Evolutionary conservation across 2,329 filamentous ascomycete genomes (phyloP).

Genomic region (Fusarium sambucinum): DNA sequence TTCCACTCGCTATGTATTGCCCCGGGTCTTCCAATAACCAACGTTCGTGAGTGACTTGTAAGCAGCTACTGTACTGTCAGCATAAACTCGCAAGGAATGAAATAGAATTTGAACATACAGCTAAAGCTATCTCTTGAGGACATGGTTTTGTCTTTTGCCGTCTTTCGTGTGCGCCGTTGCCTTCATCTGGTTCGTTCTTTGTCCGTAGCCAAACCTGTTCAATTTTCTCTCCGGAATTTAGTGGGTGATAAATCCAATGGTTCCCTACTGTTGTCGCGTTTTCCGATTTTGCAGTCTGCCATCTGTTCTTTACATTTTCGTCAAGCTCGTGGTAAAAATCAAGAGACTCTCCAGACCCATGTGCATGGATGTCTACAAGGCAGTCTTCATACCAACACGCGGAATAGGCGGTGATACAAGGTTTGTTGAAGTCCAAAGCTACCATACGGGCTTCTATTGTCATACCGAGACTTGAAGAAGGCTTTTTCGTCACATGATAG

Average conservation of each 20-base stretch:
- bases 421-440: conserved; percentile 17
- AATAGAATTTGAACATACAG: neutral
- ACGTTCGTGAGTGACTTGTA: conserved; percentile 18
- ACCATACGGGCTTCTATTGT: conserved; percentile 14
- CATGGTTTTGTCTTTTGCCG: neutral
- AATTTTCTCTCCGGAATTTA: conserved; percentile 14
- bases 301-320: neutral
- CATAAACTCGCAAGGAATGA: neutral
- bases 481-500: conserved; percentile 5
- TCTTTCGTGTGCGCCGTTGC: neutral
- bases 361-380: conserved; percentile 11
- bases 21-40: neutral
- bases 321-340: conserved; percentile 23
- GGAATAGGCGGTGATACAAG: conserved; percentile 25
- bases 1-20: conserved; percentile 1
- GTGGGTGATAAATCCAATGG: conserved; percentile 17
- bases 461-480: neutral
- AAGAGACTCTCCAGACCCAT: conserved; percentile 11
- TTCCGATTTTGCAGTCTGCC: neutral
- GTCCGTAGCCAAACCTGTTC: conserved; percentile 27
- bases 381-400: conserved; percentile 17
- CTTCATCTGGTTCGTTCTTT: neutral
- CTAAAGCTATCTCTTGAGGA: neutral
- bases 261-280: too few species aligned
- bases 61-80: conserved; percentile 21